Percentiles rank a stretch among this genome's conserved stretches.
Evolutionary conservation across 2,329 filamentous ascomycete genomes (phyloP).

Genomic region (Nemania serpens): DNA sequence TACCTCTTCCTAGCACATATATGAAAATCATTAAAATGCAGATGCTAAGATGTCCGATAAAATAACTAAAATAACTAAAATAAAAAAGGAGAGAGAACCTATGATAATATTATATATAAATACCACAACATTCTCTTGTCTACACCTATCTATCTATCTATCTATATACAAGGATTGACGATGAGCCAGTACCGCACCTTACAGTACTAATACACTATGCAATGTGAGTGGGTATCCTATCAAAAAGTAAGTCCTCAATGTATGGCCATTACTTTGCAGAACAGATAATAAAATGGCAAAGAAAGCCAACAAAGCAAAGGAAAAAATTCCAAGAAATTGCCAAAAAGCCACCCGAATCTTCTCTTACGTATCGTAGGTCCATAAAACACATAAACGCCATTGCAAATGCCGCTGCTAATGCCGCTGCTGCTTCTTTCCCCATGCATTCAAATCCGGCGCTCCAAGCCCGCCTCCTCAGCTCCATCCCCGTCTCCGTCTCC

Average conservation of each 20-base stretch:
- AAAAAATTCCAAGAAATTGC: neutral
- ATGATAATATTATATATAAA: neutral
- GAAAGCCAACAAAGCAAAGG: neutral
- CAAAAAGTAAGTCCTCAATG: neutral
- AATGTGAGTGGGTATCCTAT: constrained; percentile 3
- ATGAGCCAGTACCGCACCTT: too few species aligned
- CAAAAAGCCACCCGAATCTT: neutral
- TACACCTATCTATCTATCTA: too few species aligned
- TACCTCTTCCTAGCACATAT: too few species aligned
- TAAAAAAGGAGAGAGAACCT: neutral
- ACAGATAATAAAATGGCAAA: neutral
- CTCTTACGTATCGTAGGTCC: neutral
- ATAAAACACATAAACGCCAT: constrained; percentile 2
- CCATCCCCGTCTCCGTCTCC: constrained; percentile 27
- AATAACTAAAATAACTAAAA: too few species aligned
- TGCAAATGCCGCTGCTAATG: constrained; percentile 19
- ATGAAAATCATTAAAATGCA: too few species aligned
- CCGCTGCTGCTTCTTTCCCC: neutral
- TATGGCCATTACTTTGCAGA: neutral
- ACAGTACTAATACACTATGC: neutral
- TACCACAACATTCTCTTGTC: neutral
- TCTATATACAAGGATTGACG: neutral
- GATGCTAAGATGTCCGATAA: too few species aligned
- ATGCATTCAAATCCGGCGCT: constrained; percentile 6
- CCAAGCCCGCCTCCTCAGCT: constrained; percentile 25